Base-by-base conservation (phyloP, 306 rosid genomes). In the Calophaca sinica region DNA sequence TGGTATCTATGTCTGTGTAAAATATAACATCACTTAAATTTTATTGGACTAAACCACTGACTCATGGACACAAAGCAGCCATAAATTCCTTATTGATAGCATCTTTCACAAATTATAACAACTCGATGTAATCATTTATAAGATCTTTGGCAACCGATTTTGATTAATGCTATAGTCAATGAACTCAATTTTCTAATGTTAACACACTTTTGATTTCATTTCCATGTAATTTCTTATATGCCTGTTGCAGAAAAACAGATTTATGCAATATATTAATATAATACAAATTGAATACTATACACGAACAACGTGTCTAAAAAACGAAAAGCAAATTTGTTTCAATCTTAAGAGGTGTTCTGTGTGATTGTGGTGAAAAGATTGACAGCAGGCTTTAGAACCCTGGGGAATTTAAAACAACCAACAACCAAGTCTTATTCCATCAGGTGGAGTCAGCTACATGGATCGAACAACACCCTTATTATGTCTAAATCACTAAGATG, bases 1-100 rank as follows among this genome's bases (percentile, higher is more conserved):
- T 96, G 79, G 86, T 72, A 85, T 96, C 99, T 88, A 96, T 96
- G 78, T 92, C 99, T 96, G 92, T 46, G 80, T 20, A 44, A 66
- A 80, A 67, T 36, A 55, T 28, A 61, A 78, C 13, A 72, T 70
- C 73, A 68, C 42, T 80, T 59, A 58, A 35, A 64, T 52, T 61
- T 39, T 70, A 58, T 10, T 79, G 33, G 10, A 55, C 26, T 62
- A 33, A 62, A n/a, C 9, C 41, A 62, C 36, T 53, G 60, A 71
- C 26, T 41, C 62, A 63, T 39, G 45, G 59, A 73, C 44, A 29
- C 7, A 5, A 54, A 7, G 26, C 26, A 20, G 26, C 26, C 26
- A 20, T 20, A 20, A 20, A 0, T 20, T 20, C 26, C 26, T 20
- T 20, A 20, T 20, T 20, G 26, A 20, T 20, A 20, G 26, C 26